Evolutionary conservation across 257 asterid genomes (phyloP), one percentile per base, ranked within the genome.

Genomic region (Vinca minor): DNA sequence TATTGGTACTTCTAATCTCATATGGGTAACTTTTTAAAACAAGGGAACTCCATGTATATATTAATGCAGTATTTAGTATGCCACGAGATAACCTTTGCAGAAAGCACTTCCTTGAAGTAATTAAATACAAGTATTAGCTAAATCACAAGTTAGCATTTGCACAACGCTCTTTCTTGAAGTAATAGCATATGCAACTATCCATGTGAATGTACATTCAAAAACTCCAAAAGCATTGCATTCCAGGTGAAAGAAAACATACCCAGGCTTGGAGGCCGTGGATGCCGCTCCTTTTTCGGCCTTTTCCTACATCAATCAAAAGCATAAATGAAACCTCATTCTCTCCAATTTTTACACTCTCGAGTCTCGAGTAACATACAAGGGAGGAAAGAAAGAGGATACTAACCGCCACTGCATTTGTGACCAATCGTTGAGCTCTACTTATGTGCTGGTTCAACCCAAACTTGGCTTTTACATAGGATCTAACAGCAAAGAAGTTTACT

Each of bases 351-450:
- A 10, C 17, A 25, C 13, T n/a, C n/a, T n/a, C n/a, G n/a, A n/a
- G n/a, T n/a, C n/a, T 17, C 0, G 15, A 32, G 4, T 45, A 29
- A 36, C 13, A 18, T 18, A 38, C 34, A 36, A 49, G 28, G 46
- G 9, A 15, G 52, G 56, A 44, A 74, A 31, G 52, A n/a, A n/a
- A 56, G 66, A 48, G 47, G 67, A 71, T 29, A 69, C 85, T 73
- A 74, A 86, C 95, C 52, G 83, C 75, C 58, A 82, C 86, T 31
- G 91, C 91, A 76, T 73, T 79, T 44, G 84, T 28, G 55, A 78
- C 64, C 63, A 80, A 65, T 32, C 63, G 69, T 12, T 60, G 36
- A 17, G 74, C n/a, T n/a, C 87, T 69, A 54, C 65, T 67, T 5
- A 45, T 71, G n/a, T 52, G 64, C 32, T 53, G 62, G 70, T 70